These are phyloP conservation scores for Grosmannia penicillata DNA, from an alignment of 2,329 filamentous ascomycete species.

Conservation along the genomic window DNA sequence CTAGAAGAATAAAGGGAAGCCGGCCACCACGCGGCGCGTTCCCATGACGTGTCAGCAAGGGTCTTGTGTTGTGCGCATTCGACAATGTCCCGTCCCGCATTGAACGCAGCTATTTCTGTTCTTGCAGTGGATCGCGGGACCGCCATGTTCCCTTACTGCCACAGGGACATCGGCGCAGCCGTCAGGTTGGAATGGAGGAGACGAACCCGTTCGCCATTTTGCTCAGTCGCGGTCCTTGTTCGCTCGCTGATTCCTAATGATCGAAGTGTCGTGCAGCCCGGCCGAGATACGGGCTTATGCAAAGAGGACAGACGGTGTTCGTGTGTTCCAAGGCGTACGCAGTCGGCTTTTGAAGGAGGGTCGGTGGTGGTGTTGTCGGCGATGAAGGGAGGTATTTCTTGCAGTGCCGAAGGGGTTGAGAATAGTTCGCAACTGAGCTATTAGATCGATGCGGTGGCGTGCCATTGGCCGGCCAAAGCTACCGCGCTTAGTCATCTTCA, in stretches of 20 bases:
- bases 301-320: not conserved
- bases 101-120: not conserved
- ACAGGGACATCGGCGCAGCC: no score
- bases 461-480: no score
- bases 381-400: slow-evolving; percentile 4
- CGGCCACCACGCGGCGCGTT: not conserved
- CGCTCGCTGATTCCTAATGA: not conserved
- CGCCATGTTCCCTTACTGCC: not conserved
- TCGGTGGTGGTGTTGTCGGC: not conserved
- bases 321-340: not conserved
- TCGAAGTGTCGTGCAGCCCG: not conserved
- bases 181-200: not conserved
- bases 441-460: not conserved
- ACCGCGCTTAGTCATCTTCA: no score
- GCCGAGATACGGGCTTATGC: not conserved
- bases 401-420: not conserved
- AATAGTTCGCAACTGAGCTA: not conserved
- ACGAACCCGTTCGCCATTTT: slow-evolving; percentile 12
- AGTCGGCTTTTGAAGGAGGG: not conserved
- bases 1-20: slow-evolving; percentile 27
- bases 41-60: not conserved
- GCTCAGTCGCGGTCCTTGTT: not conserved
- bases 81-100: no score
- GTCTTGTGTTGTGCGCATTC: not conserved
- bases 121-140: not conserved